Percentiles rank a stretch among this genome's conserved stretches.
These are phyloP conservation scores for Collariella sp. DNA, from an alignment of 495 filamentous ascomycete genomes.

Conservation along the genomic window DNA sequence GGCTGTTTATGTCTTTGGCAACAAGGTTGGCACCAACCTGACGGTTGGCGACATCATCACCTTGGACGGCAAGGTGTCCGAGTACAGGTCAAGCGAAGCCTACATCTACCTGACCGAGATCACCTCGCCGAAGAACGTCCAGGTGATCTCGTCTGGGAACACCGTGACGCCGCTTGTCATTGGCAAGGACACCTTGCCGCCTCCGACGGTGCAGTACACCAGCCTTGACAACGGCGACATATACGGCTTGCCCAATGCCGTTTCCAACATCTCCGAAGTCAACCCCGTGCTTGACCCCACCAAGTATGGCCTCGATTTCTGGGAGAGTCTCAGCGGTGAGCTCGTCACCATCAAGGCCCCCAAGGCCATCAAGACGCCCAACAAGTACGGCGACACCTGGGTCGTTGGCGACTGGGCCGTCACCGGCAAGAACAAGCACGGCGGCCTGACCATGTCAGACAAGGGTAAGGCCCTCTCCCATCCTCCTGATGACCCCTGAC, in stretches of 20 bases:
- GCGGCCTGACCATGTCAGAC: slow-evolving; percentile 46
- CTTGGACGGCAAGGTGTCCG: slow-evolving; percentile 45
- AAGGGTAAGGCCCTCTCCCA: slow-evolving; percentile 22
- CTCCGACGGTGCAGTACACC: slow-evolving; percentile 46
- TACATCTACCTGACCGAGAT: slow-evolving; percentile 54
- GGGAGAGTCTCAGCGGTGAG: slow-evolving; percentile 53
- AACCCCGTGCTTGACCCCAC: slow-evolving; percentile 48
- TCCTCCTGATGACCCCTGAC: neutral
- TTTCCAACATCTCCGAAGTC: slow-evolving; percentile 39
- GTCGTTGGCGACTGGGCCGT: slow-evolving; percentile 48
- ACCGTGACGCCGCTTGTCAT: slow-evolving; percentile 42
- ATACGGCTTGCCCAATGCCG: slow-evolving; percentile 47
- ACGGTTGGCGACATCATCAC: slow-evolving; percentile 50
- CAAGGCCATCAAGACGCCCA: slow-evolving; percentile 41
- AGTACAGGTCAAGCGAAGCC: slow-evolving; percentile 42
- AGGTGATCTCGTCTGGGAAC: slow-evolving; percentile 38
- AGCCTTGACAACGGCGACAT: slow-evolving; percentile 46
- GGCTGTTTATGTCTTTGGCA: slow-evolving; percentile 49
- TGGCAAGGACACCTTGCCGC: slow-evolving; percentile 38
- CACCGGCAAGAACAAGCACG: slow-evolving; percentile 44
- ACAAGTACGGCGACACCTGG: slow-evolving; percentile 54
- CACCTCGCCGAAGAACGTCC: slow-evolving; percentile 37
- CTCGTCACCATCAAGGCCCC: slow-evolving; percentile 45
- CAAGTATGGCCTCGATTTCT: slow-evolving; percentile 54
- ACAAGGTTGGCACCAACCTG: slow-evolving; percentile 27